phyloP scores from a whole-genome alignment of 2,329 filamentous ascomycete species.

The Balansia obtecta region DNA sequence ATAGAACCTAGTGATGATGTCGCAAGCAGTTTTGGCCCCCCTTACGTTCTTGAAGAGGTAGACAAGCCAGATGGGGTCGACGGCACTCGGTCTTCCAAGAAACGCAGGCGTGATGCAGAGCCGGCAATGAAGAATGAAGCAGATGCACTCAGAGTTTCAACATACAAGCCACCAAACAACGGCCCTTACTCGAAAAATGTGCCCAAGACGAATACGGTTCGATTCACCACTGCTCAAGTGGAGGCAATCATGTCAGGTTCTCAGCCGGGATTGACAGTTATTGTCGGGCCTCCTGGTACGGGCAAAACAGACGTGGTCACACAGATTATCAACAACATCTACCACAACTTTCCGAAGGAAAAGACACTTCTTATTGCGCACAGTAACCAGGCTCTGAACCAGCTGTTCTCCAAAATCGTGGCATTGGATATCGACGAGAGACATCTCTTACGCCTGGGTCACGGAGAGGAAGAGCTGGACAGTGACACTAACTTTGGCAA shows the following conservation, averaged over 20 bases:
- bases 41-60: constrained; percentile 68
- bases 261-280: constrained; percentile 84
- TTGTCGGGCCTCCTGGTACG: constrained; percentile 90
- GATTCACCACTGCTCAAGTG: constrained; percentile 83
- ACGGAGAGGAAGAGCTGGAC: constrained; percentile 88
- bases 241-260: constrained; percentile 90
- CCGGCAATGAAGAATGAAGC: constrained; percentile 47
- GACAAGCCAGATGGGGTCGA: constrained; percentile 39
- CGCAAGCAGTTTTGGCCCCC: constrained; percentile 66
- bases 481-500: constrained; percentile 86
- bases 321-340: constrained; percentile 97
- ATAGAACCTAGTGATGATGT: constrained; percentile 67
- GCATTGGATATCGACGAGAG: constrained; percentile 90
- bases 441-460: constrained; percentile 81
- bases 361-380: constrained; percentile 88
- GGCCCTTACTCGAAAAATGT: constrained; percentile 82
- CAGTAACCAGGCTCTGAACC: constrained; percentile 95
- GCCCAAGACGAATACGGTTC: constrained; percentile 68
- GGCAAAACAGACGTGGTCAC: constrained; percentile 99
- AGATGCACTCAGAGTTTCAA: constrained; percentile 68
- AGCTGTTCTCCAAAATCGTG: constrained; percentile 97
- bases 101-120: constrained; percentile 70
- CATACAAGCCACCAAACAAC: constrained; percentile 77
- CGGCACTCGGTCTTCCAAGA: constrained; percentile 59
- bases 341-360: constrained; percentile 92